These are phyloP conservation scores for Aspergillus funiculosus DNA, from an alignment of 495 filamentous ascomycete genomes.

Conservation along the genomic window DNA sequence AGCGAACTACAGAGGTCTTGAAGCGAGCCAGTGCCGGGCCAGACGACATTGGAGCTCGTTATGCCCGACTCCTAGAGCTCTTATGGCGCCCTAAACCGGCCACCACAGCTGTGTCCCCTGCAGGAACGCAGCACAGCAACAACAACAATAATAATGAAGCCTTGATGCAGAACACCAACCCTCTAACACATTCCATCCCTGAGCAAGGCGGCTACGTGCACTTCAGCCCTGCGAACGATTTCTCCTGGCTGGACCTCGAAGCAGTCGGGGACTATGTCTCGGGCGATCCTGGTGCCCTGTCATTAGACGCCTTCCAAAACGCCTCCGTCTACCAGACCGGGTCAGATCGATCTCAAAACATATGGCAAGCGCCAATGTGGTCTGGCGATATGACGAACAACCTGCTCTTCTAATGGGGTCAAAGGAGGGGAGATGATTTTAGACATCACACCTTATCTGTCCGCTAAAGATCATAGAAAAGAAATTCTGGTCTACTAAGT, in stretches of 20 bases:
- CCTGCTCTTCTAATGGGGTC: conserved; percentile 40
- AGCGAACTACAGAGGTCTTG: conserved; percentile 45
- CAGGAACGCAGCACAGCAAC: conserved; percentile 31
- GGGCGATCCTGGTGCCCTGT: conserved; percentile 37
- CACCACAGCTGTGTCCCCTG: conserved; percentile 20
- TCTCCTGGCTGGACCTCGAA: conserved; percentile 53
- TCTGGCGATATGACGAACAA: conserved; percentile 39
- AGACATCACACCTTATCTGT: too few species aligned
- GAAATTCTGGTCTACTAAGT: too few species aligned
- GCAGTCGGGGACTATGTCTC: conserved; percentile 53
- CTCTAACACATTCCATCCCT: conserved; percentile 27
- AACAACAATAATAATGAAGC: too few species aligned
- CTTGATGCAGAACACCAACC: conserved; percentile 23
- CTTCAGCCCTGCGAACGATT: conserved; percentile 49
- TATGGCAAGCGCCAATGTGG: conserved; percentile 41
- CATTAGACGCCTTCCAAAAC: conserved; percentile 37
- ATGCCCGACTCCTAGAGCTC: conserved; percentile 49
- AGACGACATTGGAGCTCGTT: conserved; percentile 51
- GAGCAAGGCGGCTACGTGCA: conserved; percentile 36
- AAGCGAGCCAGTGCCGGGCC: conserved; percentile 48
- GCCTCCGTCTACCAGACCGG: conserved; percentile 28
- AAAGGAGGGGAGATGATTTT: too few species aligned
- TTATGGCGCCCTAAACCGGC: conserved; percentile 42
- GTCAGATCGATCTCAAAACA: conserved; percentile 32
- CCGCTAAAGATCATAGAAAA: too few species aligned